A percentile compares a stretch with the other conserved stretches of the same genome.
These are phyloP conservation scores for Trametes gibbosa DNA, from an alignment of 768 basidiomycete species.

Conservation along the genomic window DNA sequence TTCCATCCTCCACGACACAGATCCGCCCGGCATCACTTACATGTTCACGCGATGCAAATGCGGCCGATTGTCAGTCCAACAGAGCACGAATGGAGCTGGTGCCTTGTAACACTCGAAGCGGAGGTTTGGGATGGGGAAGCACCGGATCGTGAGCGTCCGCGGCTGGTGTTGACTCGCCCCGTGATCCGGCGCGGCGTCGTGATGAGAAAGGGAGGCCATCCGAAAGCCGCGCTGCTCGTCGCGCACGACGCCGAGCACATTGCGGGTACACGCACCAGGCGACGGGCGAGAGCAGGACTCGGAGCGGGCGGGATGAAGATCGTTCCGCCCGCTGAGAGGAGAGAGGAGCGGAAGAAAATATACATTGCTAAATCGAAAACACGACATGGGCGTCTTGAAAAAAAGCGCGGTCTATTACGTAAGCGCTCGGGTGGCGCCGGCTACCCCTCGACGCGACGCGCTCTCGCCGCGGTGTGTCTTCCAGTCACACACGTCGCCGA, in stretches of 20 bases:
- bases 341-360: neutral
- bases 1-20: too few species aligned
- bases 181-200: slow-evolving; percentile 9
- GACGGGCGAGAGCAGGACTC: neutral
- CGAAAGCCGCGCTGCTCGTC: neutral
- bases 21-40: too few species aligned
- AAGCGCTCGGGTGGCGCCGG: slow-evolving; percentile 19
- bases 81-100: too few species aligned
- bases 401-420: slow-evolving; percentile 17
- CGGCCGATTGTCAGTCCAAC: too few species aligned
- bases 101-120: slow-evolving; percentile 10
- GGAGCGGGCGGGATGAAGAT: neutral
- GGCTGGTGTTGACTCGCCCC: neutral
- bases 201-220: slow-evolving; percentile 2
- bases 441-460: slow-evolving; percentile 26
- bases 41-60: too few species aligned
- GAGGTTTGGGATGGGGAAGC: slow-evolving; percentile 16
- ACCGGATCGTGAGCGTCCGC: slow-evolving; percentile 20
- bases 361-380: neutral
- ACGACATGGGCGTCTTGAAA: slow-evolving; percentile 10
- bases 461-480: slow-evolving; percentile 27
- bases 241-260: neutral
- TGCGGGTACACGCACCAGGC: neutral
- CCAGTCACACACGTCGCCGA: slow-evolving; percentile 25
- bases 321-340: neutral